Conservation (phyloP, 805 yeast genomes). For the Kodamaea neixiangensis region DNA sequence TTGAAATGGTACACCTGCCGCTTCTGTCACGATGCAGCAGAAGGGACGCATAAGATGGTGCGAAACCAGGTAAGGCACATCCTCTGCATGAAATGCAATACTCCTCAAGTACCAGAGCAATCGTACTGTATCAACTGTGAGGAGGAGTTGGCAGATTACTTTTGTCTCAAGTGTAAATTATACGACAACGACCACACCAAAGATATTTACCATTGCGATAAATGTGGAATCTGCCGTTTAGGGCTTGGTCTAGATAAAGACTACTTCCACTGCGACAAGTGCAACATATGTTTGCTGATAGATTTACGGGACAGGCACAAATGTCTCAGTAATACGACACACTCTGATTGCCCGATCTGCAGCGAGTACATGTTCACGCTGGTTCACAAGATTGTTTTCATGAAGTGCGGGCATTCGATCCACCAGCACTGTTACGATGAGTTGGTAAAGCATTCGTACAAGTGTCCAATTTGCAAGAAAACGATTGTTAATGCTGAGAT, state of each 20-base stretch:
- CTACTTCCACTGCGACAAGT: slow-evolving; percentile 86
- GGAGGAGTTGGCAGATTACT: slow-evolving; percentile 68
- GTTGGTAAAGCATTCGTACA: slow-evolving; percentile 78
- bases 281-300: slow-evolving; percentile 86
- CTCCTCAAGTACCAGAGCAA: slow-evolving; percentile 71
- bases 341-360: slow-evolving; percentile 91
- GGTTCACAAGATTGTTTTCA: slow-evolving; percentile 79
- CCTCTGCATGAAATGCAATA: slow-evolving; percentile 77
- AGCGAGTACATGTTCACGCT: slow-evolving; percentile 88
- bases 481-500: slow-evolving; percentile 87
- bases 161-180: slow-evolving; percentile 73
- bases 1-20: slow-evolving; percentile 77
- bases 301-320: slow-evolving; percentile 74
- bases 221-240: slow-evolving; percentile 89
- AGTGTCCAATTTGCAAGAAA: slow-evolving; percentile 88
- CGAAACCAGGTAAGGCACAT: slow-evolving; percentile 65
- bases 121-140: slow-evolving; percentile 71
- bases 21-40: slow-evolving; percentile 76
- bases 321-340: slow-evolving; percentile 86
- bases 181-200: slow-evolving; percentile 80
- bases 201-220: slow-evolving; percentile 87
- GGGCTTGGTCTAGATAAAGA: slow-evolving; percentile 89
- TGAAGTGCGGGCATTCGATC: slow-evolving; percentile 93
- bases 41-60: slow-evolving; percentile 45
- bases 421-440: slow-evolving; percentile 84